Conservation (phyloP, 2,329 filamentous ascomycete genomes). For the Fusarium papillatum region DNA sequence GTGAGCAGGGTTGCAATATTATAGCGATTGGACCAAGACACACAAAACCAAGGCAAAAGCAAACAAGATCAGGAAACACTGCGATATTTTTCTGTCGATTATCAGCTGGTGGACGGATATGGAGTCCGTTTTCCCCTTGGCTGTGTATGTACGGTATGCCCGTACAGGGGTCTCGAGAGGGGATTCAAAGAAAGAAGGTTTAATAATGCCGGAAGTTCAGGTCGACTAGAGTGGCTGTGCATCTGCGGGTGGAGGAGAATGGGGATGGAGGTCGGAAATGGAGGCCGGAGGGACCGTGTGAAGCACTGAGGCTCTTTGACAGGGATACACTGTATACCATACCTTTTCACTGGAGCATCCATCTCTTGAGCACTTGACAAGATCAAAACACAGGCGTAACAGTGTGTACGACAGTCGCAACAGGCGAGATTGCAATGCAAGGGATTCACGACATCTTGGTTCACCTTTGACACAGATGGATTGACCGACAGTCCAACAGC, state of each 20-base stretch:
- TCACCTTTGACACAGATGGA: not conserved
- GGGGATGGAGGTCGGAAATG: not conserved
- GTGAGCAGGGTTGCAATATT: not conserved
- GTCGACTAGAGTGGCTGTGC: constrained; percentile 38
- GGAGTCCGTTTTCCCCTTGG: not conserved
- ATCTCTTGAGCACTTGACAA: not conserved
- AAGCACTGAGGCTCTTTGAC: not conserved
- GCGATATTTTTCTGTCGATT: constrained; percentile 9
- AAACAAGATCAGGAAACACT: constrained; percentile 1
- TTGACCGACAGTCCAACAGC: not conserved
- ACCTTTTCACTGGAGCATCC: not conserved
- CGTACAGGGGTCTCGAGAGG: not conserved
- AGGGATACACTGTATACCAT: constrained; percentile 1
- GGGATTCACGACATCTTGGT: constrained; percentile 4
- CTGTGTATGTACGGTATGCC: not conserved
- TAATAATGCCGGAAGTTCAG: constrained; percentile 24
- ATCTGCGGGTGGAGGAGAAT: constrained; percentile 30
- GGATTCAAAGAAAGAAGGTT: constrained; percentile 7
- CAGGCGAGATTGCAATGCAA: constrained; percentile 21
- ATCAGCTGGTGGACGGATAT: not conserved
- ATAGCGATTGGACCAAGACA: not conserved
- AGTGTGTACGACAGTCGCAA: constrained; percentile 8
- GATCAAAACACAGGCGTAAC: not conserved
- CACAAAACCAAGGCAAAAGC: constrained; percentile 12
- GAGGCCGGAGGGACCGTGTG: not conserved